Conservation (phyloP, 345 rosid genomes). For the Mercurialis annua region DNA sequence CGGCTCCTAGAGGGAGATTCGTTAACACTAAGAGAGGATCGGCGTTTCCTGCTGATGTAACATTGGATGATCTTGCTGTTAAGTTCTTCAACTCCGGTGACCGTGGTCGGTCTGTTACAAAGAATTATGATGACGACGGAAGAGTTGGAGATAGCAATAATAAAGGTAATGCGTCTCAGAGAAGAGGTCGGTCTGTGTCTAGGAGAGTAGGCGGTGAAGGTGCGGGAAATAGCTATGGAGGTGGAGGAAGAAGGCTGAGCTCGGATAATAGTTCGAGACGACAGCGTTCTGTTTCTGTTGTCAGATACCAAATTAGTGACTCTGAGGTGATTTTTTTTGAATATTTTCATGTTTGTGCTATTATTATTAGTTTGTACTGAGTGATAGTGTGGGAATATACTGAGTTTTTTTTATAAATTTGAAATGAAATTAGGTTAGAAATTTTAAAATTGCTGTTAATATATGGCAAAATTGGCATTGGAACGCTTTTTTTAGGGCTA, state of each 20-base stretch:
- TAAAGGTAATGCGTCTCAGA: slow-evolving; percentile 34
- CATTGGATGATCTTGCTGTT: slow-evolving; percentile 77
- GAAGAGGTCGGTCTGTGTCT: slow-evolving; percentile 86
- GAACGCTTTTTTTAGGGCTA: not conserved
- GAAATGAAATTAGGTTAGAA: slow-evolving; percentile 1
- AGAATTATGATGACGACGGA: slow-evolving; percentile 34
- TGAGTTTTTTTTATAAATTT: not conserved
- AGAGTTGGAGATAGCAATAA: slow-evolving; percentile 14
- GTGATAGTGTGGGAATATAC: too few species aligned
- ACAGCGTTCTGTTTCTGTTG: slow-evolving; percentile 74
- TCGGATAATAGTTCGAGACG: slow-evolving; percentile 51
- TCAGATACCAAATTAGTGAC: slow-evolving; percentile 57
- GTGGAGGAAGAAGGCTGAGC: slow-evolving; percentile 35
- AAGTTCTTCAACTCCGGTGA: slow-evolving; percentile 55
- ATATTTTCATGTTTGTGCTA: not conserved
- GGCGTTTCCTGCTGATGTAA: slow-evolving; percentile 71
- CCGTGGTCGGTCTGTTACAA: slow-evolving; percentile 48
- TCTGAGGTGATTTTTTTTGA: slow-evolving; percentile 54
- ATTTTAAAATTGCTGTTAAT: too few species aligned
- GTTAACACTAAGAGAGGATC: slow-evolving; percentile 86
- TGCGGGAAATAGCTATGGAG: slow-evolving; percentile 24
- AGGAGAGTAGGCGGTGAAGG: slow-evolving; percentile 45
- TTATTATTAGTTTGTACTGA: not conserved
- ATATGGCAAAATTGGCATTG: not conserved
- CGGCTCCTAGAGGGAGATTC: slow-evolving; percentile 62